These are phyloP conservation scores for Oryza brachyantha DNA, from an alignment of 176 grass and related monocot genomes.

Conservation along the genomic window DNA sequence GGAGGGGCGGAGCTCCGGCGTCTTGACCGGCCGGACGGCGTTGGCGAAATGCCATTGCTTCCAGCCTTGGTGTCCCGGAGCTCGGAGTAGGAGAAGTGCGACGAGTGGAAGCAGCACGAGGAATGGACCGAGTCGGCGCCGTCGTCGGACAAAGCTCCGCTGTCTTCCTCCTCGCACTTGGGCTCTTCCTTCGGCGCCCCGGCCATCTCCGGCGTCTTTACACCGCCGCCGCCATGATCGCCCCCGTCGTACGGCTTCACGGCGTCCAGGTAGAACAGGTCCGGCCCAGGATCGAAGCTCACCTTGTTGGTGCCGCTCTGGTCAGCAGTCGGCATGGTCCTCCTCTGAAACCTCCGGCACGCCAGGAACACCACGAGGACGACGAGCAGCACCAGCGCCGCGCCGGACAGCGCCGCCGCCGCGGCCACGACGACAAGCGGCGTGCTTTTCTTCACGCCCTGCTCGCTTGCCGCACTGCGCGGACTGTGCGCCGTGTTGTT, in stretches of 20 bases:
- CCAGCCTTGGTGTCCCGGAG: conserved; percentile 18
- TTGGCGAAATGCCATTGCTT: conserved; percentile 26
- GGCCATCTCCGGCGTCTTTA: not conserved
- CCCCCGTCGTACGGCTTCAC: conserved; percentile 58
- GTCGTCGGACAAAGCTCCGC: conserved; percentile 34
- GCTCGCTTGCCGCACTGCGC: conserved; percentile 1
- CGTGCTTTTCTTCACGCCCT: not conserved
- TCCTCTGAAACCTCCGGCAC: conserved; percentile 40
- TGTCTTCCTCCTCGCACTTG: conserved; percentile 24
- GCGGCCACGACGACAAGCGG: conserved; percentile 33
- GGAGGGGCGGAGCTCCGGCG: conserved; percentile 27
- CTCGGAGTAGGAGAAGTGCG: conserved; percentile 50
- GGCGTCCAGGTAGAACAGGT: conserved; percentile 69
- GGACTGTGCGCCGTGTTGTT: conserved; percentile 22
- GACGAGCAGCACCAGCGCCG: conserved; percentile 32
- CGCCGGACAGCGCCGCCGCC: conserved; percentile 28
- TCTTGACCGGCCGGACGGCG: conserved; percentile 30
- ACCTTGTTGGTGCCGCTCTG: conserved; percentile 61
- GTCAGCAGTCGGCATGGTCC: conserved; percentile 3
- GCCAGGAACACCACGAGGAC: conserved; percentile 46
- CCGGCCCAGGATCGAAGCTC: conserved; percentile 68
- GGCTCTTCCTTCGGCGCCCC: not conserved
- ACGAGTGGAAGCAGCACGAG: conserved; percentile 49
- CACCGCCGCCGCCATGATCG: not conserved
- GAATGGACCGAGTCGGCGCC: conserved; percentile 74